phyloP scores from a whole-genome alignment of 305 asterid species.

The Fraxinus angustifolia region DNA sequence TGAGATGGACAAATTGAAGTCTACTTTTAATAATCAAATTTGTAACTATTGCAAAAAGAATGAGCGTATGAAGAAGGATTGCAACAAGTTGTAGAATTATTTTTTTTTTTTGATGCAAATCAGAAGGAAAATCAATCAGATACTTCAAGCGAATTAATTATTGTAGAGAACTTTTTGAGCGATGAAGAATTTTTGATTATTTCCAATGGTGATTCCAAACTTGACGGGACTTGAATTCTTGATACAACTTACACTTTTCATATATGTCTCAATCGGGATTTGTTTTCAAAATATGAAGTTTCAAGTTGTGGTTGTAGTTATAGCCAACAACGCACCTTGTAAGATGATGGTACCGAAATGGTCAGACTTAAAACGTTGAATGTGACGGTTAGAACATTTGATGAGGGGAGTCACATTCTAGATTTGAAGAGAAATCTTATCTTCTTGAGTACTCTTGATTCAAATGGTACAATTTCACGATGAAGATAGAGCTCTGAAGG shows the following conservation, averaged over 20 bases:
- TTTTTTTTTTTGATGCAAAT: too few relatives aligned
- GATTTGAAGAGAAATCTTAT: background rate
- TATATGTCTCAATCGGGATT: background rate
- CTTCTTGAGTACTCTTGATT: background rate
- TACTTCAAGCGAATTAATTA: background rate
- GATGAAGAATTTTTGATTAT: background rate
- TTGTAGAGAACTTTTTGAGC: background rate
- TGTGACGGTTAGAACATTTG: background rate
- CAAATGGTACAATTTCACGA: background rate
- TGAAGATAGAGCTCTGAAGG: background rate
- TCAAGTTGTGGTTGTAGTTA: background rate
- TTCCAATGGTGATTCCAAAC: background rate
- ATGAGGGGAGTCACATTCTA: background rate
- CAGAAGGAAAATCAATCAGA: background rate
- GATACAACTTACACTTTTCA: background rate
- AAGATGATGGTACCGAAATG: background rate
- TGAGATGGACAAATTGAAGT: background rate
- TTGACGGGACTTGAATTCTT: background rate
- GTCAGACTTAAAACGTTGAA: background rate
- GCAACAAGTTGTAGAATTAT: background rate
- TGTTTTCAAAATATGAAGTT: background rate
- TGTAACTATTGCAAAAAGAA: background rate
- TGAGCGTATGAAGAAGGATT: background rate
- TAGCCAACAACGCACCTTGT: background rate
- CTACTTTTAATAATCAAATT: too few relatives aligned